Conservation (phyloP, 2,329 filamentous ascomycete species). For the Claviceps maximensis region DNA sequence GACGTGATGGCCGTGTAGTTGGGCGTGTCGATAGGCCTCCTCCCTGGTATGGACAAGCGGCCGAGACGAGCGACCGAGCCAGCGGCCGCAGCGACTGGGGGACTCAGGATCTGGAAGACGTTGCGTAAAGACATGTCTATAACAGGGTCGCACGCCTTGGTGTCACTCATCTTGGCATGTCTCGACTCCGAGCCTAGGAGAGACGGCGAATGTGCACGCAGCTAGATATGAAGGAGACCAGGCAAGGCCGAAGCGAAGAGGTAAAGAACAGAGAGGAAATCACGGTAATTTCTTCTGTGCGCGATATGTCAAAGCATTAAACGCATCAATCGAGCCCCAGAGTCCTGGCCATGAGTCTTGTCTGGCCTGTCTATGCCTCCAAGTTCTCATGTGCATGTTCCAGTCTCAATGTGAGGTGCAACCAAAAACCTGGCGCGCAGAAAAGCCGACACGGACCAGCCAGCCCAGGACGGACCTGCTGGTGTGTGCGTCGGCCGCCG, state of each 20-base stretch:
- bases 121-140: constrained; percentile 13
- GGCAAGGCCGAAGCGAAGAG: background rate
- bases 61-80: constrained; percentile 50
- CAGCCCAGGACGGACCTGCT: background rate
- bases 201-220: background rate
- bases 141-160: constrained; percentile 8
- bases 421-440: too few relatives aligned
- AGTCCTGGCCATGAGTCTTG: background rate
- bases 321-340: background rate
- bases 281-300: background rate
- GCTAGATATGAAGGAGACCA: background rate
- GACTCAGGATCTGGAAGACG: constrained; percentile 33
- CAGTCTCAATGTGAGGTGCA: background rate
- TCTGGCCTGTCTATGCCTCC: background rate
- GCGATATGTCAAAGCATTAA: background rate
- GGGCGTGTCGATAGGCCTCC: constrained; percentile 64
- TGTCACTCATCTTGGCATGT: constrained; percentile 15
- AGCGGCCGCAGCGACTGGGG: constrained; percentile 19
- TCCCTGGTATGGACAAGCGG: constrained; percentile 45
- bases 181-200: background rate
- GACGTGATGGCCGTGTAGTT: constrained; percentile 71
- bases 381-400: too few relatives aligned
- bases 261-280: background rate
- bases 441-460: background rate
- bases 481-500: background rate